phyloP scores from a whole-genome alignment of 805 yeast species.

The Yamadazyma sp. region DNA sequence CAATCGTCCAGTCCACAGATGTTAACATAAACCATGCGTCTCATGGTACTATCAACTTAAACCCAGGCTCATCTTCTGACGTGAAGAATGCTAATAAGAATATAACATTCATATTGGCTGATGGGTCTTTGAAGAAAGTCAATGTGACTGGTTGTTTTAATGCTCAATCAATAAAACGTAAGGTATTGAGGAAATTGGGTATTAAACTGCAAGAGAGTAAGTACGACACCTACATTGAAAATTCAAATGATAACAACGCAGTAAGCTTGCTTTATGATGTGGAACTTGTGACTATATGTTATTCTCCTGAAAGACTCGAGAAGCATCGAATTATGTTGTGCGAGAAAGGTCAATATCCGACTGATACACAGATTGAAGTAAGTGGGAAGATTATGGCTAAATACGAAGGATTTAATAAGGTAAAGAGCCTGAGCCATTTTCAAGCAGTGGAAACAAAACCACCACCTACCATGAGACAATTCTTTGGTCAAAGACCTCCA shows the following conservation, averaged over 20 bases:
- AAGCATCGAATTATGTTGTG: constrained; percentile 71
- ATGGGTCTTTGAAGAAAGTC: constrained; percentile 67
- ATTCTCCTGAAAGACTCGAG: constrained; percentile 68
- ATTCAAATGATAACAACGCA: constrained; percentile 27
- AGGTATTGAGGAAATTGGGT: constrained; percentile 60
- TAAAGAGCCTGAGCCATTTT: constrained; percentile 22
- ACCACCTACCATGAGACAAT: constrained; percentile 37
- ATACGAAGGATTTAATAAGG: constrained; percentile 25
- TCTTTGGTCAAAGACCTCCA: constrained; percentile 91
- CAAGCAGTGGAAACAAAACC: constrained; percentile 22
- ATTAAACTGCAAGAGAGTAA: constrained; percentile 42
- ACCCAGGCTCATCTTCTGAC: constrained; percentile 5
- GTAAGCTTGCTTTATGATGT: constrained; percentile 63
- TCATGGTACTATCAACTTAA: constrained; percentile 10
- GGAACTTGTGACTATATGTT: constrained; percentile 80
- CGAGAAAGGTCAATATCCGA: constrained; percentile 61
- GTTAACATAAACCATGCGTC: constrained; percentile 1
- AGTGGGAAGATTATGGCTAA: constrained; percentile 48
- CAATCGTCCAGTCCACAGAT: constrained; percentile 13
- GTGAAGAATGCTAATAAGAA: constrained; percentile 27
- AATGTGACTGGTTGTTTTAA: constrained; percentile 78
- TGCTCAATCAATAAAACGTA: constrained; percentile 73
- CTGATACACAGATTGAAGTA: constrained; percentile 55
- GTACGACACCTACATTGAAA: constrained; percentile 63
- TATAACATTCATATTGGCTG: constrained; percentile 70